Conservation (phyloP, 2,329 filamentous ascomycete species). For the Fusarium palustre region DNA sequence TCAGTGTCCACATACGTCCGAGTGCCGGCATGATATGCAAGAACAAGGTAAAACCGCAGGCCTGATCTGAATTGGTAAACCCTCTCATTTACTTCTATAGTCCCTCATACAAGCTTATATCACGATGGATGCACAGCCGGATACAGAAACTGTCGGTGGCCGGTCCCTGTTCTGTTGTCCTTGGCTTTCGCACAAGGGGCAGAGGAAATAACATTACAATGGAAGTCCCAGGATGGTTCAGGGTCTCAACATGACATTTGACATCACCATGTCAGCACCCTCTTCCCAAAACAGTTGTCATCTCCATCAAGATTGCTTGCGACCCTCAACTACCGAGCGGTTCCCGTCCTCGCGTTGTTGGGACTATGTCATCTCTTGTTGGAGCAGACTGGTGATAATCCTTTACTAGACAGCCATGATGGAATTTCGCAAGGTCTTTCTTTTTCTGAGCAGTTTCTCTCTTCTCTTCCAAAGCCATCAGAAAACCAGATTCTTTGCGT, state of each 20-base stretch:
- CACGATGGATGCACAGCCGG: background rate
- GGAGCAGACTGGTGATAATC: slow-evolving; percentile 1
- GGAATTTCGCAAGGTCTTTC: background rate
- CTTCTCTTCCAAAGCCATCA: background rate
- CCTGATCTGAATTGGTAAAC: background rate
- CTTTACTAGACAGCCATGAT: background rate
- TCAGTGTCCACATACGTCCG: background rate
- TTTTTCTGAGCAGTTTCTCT: background rate
- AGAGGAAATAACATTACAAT: slow-evolving; percentile 13
- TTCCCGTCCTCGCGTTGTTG: slow-evolving; percentile 5
- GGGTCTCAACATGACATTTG: slow-evolving; percentile 17
- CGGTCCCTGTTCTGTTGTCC: slow-evolving; percentile 14
- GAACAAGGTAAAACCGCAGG: background rate
- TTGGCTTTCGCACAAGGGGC: background rate
- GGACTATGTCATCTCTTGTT: slow-evolving; percentile 2
- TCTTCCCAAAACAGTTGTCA: slow-evolving; percentile 21
- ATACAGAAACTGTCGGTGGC: slow-evolving; percentile 12
- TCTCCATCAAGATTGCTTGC: slow-evolving; percentile 7
- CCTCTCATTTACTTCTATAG: background rate
- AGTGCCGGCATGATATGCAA: background rate
- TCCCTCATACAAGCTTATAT: background rate
- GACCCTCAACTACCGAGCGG: slow-evolving; percentile 17
- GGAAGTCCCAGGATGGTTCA: slow-evolving; percentile 21
- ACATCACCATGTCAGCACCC: slow-evolving; percentile 8
- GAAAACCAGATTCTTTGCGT: background rate